Percentiles rank a stretch among this genome's conserved stretches.
These are phyloP conservation scores for Backusella westeae DNA, from an alignment of 192 early-diverging fungal genomes.

Conservation along the genomic window DNA sequence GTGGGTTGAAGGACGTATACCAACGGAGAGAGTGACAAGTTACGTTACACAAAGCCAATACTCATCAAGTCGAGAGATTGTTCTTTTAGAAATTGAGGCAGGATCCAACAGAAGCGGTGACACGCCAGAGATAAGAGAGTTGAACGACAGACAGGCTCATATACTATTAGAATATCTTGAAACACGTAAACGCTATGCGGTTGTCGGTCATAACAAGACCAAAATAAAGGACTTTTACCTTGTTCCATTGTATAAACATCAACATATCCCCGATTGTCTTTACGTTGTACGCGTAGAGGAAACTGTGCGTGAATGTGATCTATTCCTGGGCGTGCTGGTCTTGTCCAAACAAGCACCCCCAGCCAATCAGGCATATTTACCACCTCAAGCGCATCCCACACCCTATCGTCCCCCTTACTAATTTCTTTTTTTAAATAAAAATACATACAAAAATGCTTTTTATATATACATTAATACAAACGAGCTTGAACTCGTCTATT, in stretches of 20 bases:
- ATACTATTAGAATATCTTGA: conserved; percentile 62
- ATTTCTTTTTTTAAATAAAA: conserved; percentile 14
- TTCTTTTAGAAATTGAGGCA: conserved; percentile 57
- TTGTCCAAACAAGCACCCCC: not conserved
- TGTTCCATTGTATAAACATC: conserved; percentile 54
- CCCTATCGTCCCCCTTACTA: conserved; percentile 3
- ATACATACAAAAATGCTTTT: too few relatives aligned
- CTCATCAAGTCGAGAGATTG: conserved; percentile 56
- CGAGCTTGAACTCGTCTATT: too few relatives aligned
- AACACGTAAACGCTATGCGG: conserved; percentile 59
- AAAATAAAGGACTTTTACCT: conserved; percentile 78
- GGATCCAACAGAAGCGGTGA: not conserved
- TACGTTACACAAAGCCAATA: conserved; percentile 58
- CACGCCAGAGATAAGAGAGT: conserved; percentile 8
- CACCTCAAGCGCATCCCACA: not conserved
- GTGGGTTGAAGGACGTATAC: conserved; percentile 66
- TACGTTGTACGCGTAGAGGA: conserved; percentile 46
- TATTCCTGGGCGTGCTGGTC: conserved; percentile 60
- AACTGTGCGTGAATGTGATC: conserved; percentile 36
- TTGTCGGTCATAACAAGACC: conserved; percentile 61
- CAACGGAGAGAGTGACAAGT: conserved; percentile 40
- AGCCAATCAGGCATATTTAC: not conserved
- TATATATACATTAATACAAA: too few relatives aligned
- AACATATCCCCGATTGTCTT: conserved; percentile 56
- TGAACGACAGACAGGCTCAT: conserved; percentile 39